A percentile compares a stretch with the other conserved stretches of the same genome.
Evolutionary conservation across 176 grass and related monocot species (phyloP).

Genomic region (Phoenix roebelenii): DNA sequence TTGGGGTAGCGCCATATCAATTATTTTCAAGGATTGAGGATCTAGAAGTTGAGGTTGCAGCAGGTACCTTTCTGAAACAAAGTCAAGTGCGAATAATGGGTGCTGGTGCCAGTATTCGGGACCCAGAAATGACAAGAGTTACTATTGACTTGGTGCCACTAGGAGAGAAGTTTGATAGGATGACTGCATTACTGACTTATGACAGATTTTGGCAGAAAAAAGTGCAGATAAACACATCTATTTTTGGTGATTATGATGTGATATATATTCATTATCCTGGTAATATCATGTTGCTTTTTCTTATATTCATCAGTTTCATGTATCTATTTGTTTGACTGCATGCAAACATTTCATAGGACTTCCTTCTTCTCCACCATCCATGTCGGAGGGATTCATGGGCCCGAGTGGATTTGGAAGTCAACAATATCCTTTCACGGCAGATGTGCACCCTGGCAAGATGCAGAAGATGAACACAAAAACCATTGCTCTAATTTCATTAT

Average conservation of each 20-base stretch:
- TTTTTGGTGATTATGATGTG: constrained; percentile 61
- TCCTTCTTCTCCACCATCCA: constrained; percentile 37
- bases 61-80: constrained; percentile 64
- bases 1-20: constrained; percentile 56
- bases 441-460: constrained; percentile 35
- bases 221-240: constrained; percentile 43
- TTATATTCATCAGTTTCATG: constrained; percentile 4
- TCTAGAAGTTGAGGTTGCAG: constrained; percentile 64
- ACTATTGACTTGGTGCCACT: constrained; percentile 68
- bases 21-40: constrained; percentile 60
- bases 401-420: constrained; percentile 27
- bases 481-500: constrained; percentile 54
- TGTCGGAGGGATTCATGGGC: constrained; percentile 28
- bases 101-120: constrained; percentile 37
- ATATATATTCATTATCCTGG: constrained; percentile 66
- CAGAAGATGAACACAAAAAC: constrained; percentile 48
- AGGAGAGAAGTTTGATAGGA: constrained; percentile 78
- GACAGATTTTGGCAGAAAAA: constrained; percentile 74
- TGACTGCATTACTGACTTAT: constrained; percentile 57
- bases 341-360: constrained; percentile 38
- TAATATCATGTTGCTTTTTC: constrained; percentile 32
- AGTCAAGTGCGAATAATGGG: constrained; percentile 83
- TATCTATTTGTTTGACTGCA: background rate
- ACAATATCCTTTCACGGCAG: constrained; percentile 46
- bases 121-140: constrained; percentile 65